Evolutionary conservation across 768 basidiomycete species (phyloP).

Genomic region (Boletus insuetus): DNA sequence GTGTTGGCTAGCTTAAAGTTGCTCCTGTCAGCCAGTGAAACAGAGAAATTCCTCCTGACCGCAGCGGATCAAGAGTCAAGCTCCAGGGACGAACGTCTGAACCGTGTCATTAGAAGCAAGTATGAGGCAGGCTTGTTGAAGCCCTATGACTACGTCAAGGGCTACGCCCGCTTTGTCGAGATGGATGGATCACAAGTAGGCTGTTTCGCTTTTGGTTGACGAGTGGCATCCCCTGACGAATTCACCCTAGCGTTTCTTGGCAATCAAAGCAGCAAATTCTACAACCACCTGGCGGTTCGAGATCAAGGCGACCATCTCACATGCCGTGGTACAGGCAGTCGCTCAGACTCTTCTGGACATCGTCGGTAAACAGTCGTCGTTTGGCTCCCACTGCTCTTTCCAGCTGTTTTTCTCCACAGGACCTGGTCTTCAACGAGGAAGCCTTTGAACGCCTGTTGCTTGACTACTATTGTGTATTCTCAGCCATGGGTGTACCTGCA

Average conservation of each 20-base stretch:
- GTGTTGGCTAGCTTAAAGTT: too few relatives aligned
- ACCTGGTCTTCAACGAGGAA: too few relatives aligned
- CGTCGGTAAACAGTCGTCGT: too few relatives aligned
- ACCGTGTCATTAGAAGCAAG: conserved; percentile 90
- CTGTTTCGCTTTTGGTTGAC: not conserved
- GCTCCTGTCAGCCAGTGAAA: conserved; percentile 71
- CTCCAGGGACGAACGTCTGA: conserved; percentile 84
- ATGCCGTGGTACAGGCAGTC: conserved; percentile 48
- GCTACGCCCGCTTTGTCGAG: conserved; percentile 84
- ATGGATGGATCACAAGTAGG: conserved; percentile 94
- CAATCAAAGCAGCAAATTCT: conserved; percentile 91
- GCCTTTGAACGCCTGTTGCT: too few relatives aligned
- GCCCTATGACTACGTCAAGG: conserved; percentile 96
- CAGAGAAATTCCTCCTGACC: conserved; percentile 86
- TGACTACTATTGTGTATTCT: too few relatives aligned
- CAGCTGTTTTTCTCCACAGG: too few relatives aligned
- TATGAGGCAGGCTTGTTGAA: conserved; percentile 94
- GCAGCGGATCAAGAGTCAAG: conserved; percentile 95
- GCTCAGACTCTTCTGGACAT: conserved; percentile 84
- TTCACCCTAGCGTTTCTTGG: conserved; percentile 65
- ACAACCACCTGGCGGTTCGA: conserved; percentile 50
- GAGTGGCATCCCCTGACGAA: not conserved
- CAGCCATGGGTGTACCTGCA: too few relatives aligned
- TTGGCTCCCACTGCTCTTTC: too few relatives aligned
- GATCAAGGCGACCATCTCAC: not conserved